Percentiles rank a stretch among this genome's conserved stretches.
phyloP scores from a whole-genome alignment of 495 filamentous ascomycete genomes.

The Hamigera avellanea region DNA sequence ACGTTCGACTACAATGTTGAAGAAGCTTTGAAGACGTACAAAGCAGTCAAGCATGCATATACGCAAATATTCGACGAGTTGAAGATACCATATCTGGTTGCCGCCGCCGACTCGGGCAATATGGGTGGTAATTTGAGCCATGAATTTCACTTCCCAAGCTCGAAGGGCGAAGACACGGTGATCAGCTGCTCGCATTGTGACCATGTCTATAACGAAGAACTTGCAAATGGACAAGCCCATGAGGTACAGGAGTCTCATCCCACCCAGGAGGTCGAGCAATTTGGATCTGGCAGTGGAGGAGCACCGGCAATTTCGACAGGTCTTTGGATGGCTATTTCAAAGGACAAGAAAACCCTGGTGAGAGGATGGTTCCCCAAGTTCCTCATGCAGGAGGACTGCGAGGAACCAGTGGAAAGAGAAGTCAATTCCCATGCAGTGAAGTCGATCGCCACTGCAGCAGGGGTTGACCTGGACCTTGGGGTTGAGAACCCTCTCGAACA shows the following conservation, averaged over 20 bases:
- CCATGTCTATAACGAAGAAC: slow-evolving; percentile 78
- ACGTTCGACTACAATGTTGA: slow-evolving; percentile 69
- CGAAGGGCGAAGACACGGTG: slow-evolving; percentile 75
- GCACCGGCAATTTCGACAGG: slow-evolving; percentile 25
- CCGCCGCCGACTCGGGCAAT: slow-evolving; percentile 84
- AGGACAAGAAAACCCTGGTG: slow-evolving; percentile 53
- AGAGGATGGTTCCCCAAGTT: slow-evolving; percentile 53
- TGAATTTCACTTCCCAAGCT: slow-evolving; percentile 80
- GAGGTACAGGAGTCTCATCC: slow-evolving; percentile 5
- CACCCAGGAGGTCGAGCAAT: slow-evolving; percentile 1
- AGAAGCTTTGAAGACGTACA: slow-evolving; percentile 66
- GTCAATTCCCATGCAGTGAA: slow-evolving; percentile 66
- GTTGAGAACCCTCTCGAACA: slow-evolving; percentile 48
- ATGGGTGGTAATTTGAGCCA: slow-evolving; percentile 92
- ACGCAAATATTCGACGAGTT: slow-evolving; percentile 66
- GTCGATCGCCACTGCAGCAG: slow-evolving; percentile 34
- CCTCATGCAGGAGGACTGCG: slow-evolving; percentile 19
- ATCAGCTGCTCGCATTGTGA: slow-evolving; percentile 62
- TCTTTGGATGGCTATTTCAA: slow-evolving; percentile 58
- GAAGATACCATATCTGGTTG: slow-evolving; percentile 71
- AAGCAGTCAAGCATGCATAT: slow-evolving; percentile 60
- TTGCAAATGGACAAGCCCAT: slow-evolving; percentile 40
- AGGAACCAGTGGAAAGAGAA: slow-evolving; percentile 33
- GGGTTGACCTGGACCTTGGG: slow-evolving; percentile 62
- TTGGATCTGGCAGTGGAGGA: slow-evolving; percentile 12